Evolutionary conservation across 805 yeast genomes (phyloP).

Genomic region (Diddensiella transvaalensis): DNA sequence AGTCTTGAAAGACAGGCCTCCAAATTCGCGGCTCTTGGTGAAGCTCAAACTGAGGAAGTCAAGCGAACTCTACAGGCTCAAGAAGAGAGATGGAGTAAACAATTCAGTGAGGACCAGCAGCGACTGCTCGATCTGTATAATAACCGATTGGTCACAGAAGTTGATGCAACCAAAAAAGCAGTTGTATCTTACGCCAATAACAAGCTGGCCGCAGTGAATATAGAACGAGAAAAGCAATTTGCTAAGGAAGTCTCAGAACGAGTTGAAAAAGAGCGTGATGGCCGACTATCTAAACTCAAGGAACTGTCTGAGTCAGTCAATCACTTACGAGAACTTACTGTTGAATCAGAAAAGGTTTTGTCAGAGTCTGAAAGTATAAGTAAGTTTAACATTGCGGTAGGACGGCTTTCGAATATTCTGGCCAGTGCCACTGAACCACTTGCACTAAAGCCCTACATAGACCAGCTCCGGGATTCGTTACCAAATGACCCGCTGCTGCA

Average conservation of each 20-base stretch:
- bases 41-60: slow-evolving; percentile 26
- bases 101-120: slow-evolving; percentile 59
- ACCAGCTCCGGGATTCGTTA: slow-evolving; percentile 35
- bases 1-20: slow-evolving; percentile 32
- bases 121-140: slow-evolving; percentile 59
- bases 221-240: slow-evolving; percentile 66
- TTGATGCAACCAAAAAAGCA: slow-evolving; percentile 62
- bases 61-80: slow-evolving; percentile 36
- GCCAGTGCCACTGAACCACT: slow-evolving; percentile 38
- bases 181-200: slow-evolving; percentile 71
- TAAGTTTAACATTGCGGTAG: slow-evolving; percentile 43
- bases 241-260: slow-evolving; percentile 53
- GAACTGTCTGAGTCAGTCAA: slow-evolving; percentile 58
- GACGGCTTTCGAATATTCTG: slow-evolving; percentile 41
- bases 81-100: slow-evolving; percentile 55
- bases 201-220: slow-evolving; percentile 61
- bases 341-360: slow-evolving; percentile 38
- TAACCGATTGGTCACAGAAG: slow-evolving; percentile 55
- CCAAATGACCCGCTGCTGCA: slow-evolving; percentile 49
- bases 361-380: slow-evolving; percentile 39
- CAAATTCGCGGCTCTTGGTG: slow-evolving; percentile 29
- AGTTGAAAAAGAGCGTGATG: slow-evolving; percentile 72
- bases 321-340: slow-evolving; percentile 43
- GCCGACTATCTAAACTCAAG: slow-evolving; percentile 67
- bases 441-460: slow-evolving; percentile 35